These are phyloP conservation scores for Naumovozyma castellii DNA, from an alignment of 805 yeast species.

Conservation along the genomic window DNA sequence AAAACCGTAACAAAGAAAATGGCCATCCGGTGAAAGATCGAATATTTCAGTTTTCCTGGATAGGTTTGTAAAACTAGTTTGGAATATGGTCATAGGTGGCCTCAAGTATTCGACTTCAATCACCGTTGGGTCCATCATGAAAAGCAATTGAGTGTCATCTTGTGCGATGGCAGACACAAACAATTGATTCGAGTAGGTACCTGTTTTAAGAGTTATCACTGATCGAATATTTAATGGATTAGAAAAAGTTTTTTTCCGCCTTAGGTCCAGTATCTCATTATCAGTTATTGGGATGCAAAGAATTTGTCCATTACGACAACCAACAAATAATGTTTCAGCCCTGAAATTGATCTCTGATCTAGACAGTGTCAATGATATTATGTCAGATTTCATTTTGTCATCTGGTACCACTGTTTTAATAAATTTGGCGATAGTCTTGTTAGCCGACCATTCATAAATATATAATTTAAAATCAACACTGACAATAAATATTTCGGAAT, in stretches of 20 bases:
- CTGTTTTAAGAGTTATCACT: conserved; percentile 7
- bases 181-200: conserved; percentile 3
- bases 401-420: background rate
- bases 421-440: background rate
- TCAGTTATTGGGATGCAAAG: background rate
- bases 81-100: conserved; percentile 4
- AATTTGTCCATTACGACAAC: conserved; percentile 1
- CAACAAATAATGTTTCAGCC: conserved; percentile 5
- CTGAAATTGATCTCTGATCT: background rate
- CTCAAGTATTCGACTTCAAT: background rate
- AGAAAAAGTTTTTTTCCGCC: background rate
- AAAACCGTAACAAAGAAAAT: conserved; percentile 19
- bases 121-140: conserved; percentile 5
- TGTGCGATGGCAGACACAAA: conserved; percentile 9
- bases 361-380: conserved; percentile 4
- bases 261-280: background rate
- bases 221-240: conserved; percentile 1
- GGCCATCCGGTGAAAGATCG: conserved; percentile 11
- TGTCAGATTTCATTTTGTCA: conserved; percentile 5
- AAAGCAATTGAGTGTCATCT: conserved; percentile 2
- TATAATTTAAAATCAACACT: conserved; percentile 3
- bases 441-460: conserved; percentile 1
- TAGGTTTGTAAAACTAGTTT: conserved; percentile 13
- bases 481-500: conserved; percentile 1
- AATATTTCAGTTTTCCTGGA: conserved; percentile 15